Conservation (phyloP, 78 protist genomes). For the Acrasis kona region DNA sequence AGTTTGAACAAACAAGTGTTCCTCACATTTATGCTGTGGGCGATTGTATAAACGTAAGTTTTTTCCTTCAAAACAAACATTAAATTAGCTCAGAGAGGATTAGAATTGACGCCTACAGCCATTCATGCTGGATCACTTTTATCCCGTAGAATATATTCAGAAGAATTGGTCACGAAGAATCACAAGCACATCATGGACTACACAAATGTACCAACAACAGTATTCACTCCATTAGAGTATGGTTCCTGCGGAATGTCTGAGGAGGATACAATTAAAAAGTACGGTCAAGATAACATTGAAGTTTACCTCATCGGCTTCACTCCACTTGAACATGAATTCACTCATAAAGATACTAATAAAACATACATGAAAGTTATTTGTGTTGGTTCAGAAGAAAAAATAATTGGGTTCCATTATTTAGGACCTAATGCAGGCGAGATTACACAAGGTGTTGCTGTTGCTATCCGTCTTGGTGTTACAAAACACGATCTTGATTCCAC, state of each 20-base stretch:
- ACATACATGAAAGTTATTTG: slow-evolving; percentile 61
- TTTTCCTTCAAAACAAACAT: too few relatives aligned
- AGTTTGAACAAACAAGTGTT: not conserved
- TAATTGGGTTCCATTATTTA: slow-evolving; percentile 69
- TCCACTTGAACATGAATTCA: slow-evolving; percentile 61
- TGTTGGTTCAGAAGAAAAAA: slow-evolving; percentile 9
- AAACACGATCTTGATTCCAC: slow-evolving; percentile 63
- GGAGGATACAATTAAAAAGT: slow-evolving; percentile 60
- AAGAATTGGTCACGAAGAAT: not conserved
- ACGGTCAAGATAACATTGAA: slow-evolving; percentile 69
- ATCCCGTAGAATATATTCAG: not conserved
- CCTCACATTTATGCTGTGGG: not conserved
- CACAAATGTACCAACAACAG: slow-evolving; percentile 71
- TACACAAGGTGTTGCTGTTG: slow-evolving; percentile 53
- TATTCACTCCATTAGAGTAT: slow-evolving; percentile 90
- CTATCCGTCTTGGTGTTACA: slow-evolving; percentile 39
- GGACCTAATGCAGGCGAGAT: slow-evolving; percentile 91
- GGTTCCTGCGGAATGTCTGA: slow-evolving; percentile 74
- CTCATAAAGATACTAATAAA: slow-evolving; percentile 45
- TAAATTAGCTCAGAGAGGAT: not conserved
- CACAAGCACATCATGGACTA: not conserved
- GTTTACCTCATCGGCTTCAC: slow-evolving; percentile 46
- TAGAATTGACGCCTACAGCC: not conserved
- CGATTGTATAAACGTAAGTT: too few relatives aligned
- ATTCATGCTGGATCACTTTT: too few relatives aligned